phyloP scores from a whole-genome alignment of 2,329 filamentous ascomycete species.

The Orbilia brochopaga region DNA sequence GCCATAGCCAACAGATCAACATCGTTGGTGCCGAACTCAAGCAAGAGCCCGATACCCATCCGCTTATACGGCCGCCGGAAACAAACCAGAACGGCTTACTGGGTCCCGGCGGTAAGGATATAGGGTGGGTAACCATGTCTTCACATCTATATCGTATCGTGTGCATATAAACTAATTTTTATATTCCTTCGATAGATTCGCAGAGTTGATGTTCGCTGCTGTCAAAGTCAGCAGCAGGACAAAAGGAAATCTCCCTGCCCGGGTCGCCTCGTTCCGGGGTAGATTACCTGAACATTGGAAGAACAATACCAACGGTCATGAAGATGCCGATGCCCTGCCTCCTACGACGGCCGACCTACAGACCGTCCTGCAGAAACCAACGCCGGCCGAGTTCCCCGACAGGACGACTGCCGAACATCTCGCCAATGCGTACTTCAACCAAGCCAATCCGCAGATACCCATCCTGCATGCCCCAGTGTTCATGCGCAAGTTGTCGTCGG shows the following conservation, averaged over 20 bases:
- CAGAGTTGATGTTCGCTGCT: slow-evolving; percentile 54
- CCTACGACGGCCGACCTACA: slow-evolving; percentile 50
- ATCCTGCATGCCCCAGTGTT: slow-evolving; percentile 88
- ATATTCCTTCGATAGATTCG: slow-evolving; percentile 51
- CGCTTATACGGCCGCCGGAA: background rate
- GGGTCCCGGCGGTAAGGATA: slow-evolving; percentile 52
- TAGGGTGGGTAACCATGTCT: slow-evolving; percentile 51
- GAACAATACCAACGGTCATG: slow-evolving; percentile 24
- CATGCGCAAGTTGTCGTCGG: slow-evolving; percentile 80
- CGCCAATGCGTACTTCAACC: slow-evolving; percentile 86
- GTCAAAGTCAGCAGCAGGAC: slow-evolving; percentile 53
- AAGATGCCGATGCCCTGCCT: slow-evolving; percentile 37
- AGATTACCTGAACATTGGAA: slow-evolving; percentile 44
- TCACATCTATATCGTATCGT: background rate
- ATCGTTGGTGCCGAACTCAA: slow-evolving; percentile 31
- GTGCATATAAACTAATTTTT: background rate
- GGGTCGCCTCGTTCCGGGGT: slow-evolving; percentile 47
- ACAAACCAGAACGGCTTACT: slow-evolving; percentile 17
- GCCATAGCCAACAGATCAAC: slow-evolving; percentile 39
- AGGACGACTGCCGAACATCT: slow-evolving; percentile 74
- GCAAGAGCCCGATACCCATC: slow-evolving; percentile 17
- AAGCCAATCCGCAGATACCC: slow-evolving; percentile 94
- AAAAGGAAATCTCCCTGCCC: slow-evolving; percentile 39
- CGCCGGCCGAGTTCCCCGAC: slow-evolving; percentile 75
- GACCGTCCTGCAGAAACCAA: slow-evolving; percentile 48